Evolutionary conservation across 768 basidiomycete genomes (phyloP), one percentile per base, ranked within the genome.

Genomic region (Mycena metata): DNA sequence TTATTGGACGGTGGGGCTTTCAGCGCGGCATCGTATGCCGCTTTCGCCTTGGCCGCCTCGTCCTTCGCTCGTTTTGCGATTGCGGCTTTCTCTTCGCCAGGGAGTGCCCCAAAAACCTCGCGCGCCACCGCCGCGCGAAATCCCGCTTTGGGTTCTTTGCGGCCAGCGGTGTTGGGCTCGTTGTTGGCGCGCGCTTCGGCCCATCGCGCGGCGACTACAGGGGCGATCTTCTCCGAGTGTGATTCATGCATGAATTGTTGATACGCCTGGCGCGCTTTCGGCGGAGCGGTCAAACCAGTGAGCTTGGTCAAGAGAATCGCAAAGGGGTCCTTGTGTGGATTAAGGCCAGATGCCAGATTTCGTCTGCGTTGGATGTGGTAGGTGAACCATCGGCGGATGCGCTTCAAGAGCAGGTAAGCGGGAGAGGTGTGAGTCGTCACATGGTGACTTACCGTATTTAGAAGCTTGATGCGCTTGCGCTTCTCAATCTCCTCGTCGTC

Each of bases 221-320:
- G 58, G 0, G 24, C 51, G 12, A 69, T 36, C 8, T 26, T 21
- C 17, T 45, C 39, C 0, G n/a, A 1, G 7, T 49, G 26, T 3
- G 33, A 24, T 24, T 64, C 62, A 6, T 19, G 62, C 62, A 64
- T 64, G 39, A 60, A 69, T 26, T 69, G 68, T 26, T 68, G 60
- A 16, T 42, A 68, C 4, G 66, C 60, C 36, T 67, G 66, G 3
- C 59, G 60, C 15, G 57, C 49, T 36, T 67, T 67, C 4, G 59
- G 46, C 2, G 60, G 47, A 15, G 35, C 13, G 7, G 42, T n/a
- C 12, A 51, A 12, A 17, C 60, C 60, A 5, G 54, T 33, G 21
- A 68, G 67, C 23, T 58, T 39, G 10, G 39, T 45, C 16, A 68
- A 17, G 15, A 62, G 41, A 9, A 54, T 17, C 15, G 67, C 60